Evolutionary conservation across 805 yeast species (phyloP), one percentile per base, ranked within the genome.

Genomic region (Monosporozyma aerobia): DNA sequence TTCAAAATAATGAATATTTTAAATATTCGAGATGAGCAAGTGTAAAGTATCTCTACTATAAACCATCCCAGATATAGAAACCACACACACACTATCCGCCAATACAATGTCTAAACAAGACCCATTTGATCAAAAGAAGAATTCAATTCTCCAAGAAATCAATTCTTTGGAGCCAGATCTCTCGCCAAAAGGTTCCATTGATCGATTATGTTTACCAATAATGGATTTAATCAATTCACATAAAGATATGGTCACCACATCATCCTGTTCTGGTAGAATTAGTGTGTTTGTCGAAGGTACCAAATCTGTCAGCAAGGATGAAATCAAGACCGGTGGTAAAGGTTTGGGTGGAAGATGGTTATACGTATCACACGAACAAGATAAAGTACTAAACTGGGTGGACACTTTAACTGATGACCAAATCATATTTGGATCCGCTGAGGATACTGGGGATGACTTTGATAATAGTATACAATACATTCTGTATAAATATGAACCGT

Each of bases 131-230:
- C 90, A 83, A 63, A 85, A 85, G 69, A 85, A 86, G 58, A 55
- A 57, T 11, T 62, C 71, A 44, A 79, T 85, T 6, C 64, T 84
- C 8, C 57, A 65, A n/a, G 85, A 80, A 49, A 82, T 85, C 7
- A 61, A 65, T 1, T 63, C 70, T 2, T 66, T 63, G 0, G 65
- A 70, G 11, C 81, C 80, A 3, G 92, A 85, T 66, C 72, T 81
- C n/a, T 85, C 95, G 2, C 96, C 96, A 14, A 90, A 89, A 62
- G 96, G 96, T 1, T 77, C 88, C 2, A 82, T 88, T n/a, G 96
- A 89, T 67, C 80, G 70, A 48, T 70, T 77, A 22, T 83, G 95
- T 59, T 61, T 83, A 11, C 95, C 96, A 2, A 75, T 89, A 19
- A 87, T 89, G 55, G 67, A 79, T 14, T 63, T 82, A 14, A 83